A percentile compares a stretch with the other conserved stretches of the same genome.
phyloP scores from a whole-genome alignment of 1,284 basidiomycete species.

The Chalciporus sp. region DNA sequence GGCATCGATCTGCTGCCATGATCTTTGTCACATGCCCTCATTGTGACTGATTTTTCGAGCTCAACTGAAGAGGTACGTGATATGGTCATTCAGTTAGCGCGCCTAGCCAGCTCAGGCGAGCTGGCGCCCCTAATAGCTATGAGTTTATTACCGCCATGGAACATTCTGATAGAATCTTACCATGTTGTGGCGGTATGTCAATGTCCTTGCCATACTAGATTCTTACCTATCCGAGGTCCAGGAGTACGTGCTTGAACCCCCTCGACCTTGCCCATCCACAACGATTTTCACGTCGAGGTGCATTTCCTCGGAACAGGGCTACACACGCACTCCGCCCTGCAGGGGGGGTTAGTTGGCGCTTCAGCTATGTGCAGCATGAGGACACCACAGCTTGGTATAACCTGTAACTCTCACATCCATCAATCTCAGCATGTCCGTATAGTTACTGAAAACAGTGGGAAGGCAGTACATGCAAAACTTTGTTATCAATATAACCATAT shows the following conservation, averaged over 20 bases:
- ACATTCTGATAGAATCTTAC: not conserved
- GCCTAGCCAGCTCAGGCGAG: not conserved
- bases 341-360: too few species aligned
- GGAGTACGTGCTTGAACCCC: not conserved
- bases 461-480: not conserved
- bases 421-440: too few species aligned
- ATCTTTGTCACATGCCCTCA: not conserved
- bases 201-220: not conserved
- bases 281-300: not conserved
- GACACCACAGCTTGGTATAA: not conserved
- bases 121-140: not conserved
- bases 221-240: not conserved
- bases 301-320: not conserved
- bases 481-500: not conserved
- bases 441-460: too few species aligned
- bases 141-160: not conserved
- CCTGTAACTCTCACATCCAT: too few species aligned
- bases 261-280: not conserved
- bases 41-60: not conserved
- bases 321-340: not conserved
- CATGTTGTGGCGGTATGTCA: not conserved
- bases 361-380: not conserved
- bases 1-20: not conserved
- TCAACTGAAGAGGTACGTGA: not conserved
- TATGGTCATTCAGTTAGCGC: not conserved